Evolutionary conservation across 176 grass and related monocot genomes (phyloP), one percentile per base, ranked within the genome.

Genomic region (Stipa capillata): DNA sequence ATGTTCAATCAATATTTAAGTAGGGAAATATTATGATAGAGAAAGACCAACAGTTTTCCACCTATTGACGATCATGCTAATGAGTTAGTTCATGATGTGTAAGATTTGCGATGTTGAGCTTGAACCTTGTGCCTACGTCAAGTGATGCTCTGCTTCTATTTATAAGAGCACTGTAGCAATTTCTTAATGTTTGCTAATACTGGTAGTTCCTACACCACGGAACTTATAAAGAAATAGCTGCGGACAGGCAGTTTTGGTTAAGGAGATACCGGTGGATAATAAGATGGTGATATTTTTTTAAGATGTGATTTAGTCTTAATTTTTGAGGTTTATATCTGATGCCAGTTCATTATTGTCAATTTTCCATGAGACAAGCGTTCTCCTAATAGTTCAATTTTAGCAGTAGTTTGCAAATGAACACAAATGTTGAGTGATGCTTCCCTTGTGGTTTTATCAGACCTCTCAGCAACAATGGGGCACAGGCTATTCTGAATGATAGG

Each of bases 101-200:
- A 68, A 58, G 27, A 37, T 84, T 31, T 67, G 31, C 67, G 10
- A 77, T 39, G 25, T 77, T 84, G 67, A 71, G 29, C 31, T 77
- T 59, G 29, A 69, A 34, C 33, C 73, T 63, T 47, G 15, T 17
- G 34, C 24, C 21, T 74, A 52, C 48, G 20, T 27, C 24, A 57
- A 64, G n/a, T 58, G 25, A 78, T 25, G 10, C 21, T 66, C 57
- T 76, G 15, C 23, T 12, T 35, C 60, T 77, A 56, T 28, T 29
- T 21, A 82, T 49, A 31, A 70, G 50, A 23, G 41, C 33, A 31
- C 41, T 74, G 17, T 7, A 64, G n/a, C 17, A 12, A 17, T 32
- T 13, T 18, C 9, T 20, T 25, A 34, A 61, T 45, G 16, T 62
- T 48, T 44, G 8, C 18, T 45, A 32, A 36, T 65, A 78, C 53